Evolutionary conservation across 2,329 filamentous ascomycete species (phyloP).

Genomic region (Mycosphaerella sp.): DNA sequence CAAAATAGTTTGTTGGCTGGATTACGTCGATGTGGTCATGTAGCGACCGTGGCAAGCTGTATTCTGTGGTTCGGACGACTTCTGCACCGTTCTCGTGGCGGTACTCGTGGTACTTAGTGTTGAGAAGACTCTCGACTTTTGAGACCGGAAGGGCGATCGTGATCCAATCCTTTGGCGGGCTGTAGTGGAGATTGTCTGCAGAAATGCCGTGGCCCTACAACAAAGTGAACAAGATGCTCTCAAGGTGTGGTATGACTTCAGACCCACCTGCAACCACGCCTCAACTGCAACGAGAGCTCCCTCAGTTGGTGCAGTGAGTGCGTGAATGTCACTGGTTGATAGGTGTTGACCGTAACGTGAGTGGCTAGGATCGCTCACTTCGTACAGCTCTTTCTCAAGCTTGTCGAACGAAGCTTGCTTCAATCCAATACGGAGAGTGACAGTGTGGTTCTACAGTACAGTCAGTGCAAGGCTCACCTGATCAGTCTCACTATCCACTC

Average conservation of each 20-base stretch:
- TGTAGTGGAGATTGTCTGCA: constrained; percentile 14
- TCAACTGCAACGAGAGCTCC: constrained; percentile 48
- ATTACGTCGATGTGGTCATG: constrained; percentile 52
- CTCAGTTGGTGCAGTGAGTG: constrained; percentile 48
- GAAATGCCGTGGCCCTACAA: constrained; percentile 41
- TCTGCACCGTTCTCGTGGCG: constrained; percentile 36
- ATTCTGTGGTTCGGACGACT: constrained; percentile 52
- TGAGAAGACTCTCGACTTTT: constrained; percentile 48
- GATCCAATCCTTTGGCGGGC: constrained; percentile 49
- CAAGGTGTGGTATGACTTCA: not conserved
- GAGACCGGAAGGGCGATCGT: constrained; percentile 44
- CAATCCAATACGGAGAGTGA: constrained; percentile 25
- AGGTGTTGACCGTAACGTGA: constrained; percentile 54
- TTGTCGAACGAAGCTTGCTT: constrained; percentile 25
- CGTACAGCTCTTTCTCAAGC: constrained; percentile 54
- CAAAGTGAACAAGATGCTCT: constrained; percentile 40
- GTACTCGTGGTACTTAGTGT: constrained; percentile 54
- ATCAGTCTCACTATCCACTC: not conserved
- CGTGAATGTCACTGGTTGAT: constrained; percentile 50
- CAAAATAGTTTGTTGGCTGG: constrained; percentile 48
- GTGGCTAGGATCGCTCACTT: constrained; percentile 57
- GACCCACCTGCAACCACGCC: constrained; percentile 46
- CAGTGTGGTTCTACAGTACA: constrained; percentile 9
- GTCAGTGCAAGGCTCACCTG: not conserved
- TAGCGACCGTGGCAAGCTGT: constrained; percentile 56